phyloP scores from a whole-genome alignment of 345 rosid species.

The Sonneratia caseolaris region DNA sequence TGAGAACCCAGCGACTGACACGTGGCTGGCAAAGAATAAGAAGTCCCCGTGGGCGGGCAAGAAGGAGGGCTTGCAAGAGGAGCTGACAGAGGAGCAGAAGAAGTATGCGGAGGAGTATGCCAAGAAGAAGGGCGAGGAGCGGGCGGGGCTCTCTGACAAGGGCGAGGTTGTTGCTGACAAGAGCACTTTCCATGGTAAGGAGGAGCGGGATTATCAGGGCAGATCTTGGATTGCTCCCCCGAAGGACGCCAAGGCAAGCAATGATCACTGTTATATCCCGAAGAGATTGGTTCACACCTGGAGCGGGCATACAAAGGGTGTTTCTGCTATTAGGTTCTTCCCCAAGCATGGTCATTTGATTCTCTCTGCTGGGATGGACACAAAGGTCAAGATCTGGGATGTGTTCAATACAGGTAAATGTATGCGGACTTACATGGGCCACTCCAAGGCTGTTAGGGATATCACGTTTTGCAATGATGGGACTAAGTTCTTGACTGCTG shows the following conservation, averaged over 20 bases:
- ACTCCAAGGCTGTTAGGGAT: conserved; percentile 87
- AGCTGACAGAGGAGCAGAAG: conserved; percentile 94
- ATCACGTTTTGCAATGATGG: conserved; percentile 94
- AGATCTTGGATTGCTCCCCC: conserved; percentile 94
- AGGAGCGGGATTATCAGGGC: conserved; percentile 92
- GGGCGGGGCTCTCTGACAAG: conserved; percentile 41
- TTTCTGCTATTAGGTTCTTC: conserved; percentile 80
- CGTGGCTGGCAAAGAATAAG: conserved; percentile 73
- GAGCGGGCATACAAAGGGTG: conserved; percentile 88
- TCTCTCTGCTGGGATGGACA: conserved; percentile 96
- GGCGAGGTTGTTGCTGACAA: conserved; percentile 74
- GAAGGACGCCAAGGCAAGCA: conserved; percentile 81
- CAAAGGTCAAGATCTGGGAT: conserved; percentile 98
- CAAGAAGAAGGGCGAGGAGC: conserved; percentile 85
- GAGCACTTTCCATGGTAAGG: conserved; percentile 93
- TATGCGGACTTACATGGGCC: conserved; percentile 99
- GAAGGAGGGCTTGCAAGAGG: conserved; percentile 69
- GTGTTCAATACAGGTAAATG: conserved; percentile 94
- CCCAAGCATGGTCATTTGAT: conserved; percentile 95
- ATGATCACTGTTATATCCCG: conserved; percentile 85
- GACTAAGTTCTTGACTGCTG: conserved; percentile 81
- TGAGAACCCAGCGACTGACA: conserved; percentile 72
- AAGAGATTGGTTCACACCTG: conserved; percentile 77
- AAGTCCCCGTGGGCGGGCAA: conserved; percentile 97
- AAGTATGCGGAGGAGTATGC: conserved; percentile 93